These are phyloP conservation scores for Colletotrichum theobromicola DNA, from an alignment of 2,329 filamentous ascomycete species.

Conservation along the genomic window DNA sequence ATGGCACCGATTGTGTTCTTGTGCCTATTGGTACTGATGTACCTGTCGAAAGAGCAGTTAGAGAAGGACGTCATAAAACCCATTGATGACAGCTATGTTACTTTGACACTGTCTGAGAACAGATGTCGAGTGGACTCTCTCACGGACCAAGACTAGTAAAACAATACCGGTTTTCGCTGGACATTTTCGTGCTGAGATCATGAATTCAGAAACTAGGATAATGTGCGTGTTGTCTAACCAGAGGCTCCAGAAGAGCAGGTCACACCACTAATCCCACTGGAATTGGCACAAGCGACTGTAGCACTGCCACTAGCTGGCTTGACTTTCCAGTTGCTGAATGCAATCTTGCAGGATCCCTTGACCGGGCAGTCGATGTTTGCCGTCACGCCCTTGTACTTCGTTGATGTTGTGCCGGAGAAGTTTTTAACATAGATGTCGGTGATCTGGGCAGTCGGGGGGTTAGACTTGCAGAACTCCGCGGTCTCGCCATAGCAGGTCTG, in stretches of 20 bases:
- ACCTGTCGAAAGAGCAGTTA: too few relatives aligned
- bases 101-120: not conserved
- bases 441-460: constrained; percentile 38
- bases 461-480: constrained; percentile 35
- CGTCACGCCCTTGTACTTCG: constrained; percentile 36
- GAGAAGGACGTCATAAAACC: too few relatives aligned
- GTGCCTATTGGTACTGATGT: too few relatives aligned
- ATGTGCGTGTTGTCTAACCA: not conserved
- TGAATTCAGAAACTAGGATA: not conserved
- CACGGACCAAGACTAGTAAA: not conserved
- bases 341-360: constrained; percentile 40
- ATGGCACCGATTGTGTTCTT: too few relatives aligned
- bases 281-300: not conserved
- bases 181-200: accelerated
- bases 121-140: accelerated
- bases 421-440: constrained; percentile 39
- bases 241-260: not conserved
- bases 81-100: too few relatives aligned
- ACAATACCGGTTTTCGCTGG: accelerated
- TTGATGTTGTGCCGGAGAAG: constrained; percentile 42
- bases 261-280: not conserved
- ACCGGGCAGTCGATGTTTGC: constrained; percentile 43
- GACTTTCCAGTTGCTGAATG: constrained; percentile 36
- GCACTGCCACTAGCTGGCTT: constrained; percentile 1
- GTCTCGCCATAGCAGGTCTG: constrained; percentile 47